Evolutionary conservation across 2,329 filamentous ascomycete species (phyloP), one percentile per base, ranked within the genome.

Genomic region (Lachnum nothofagi): DNA sequence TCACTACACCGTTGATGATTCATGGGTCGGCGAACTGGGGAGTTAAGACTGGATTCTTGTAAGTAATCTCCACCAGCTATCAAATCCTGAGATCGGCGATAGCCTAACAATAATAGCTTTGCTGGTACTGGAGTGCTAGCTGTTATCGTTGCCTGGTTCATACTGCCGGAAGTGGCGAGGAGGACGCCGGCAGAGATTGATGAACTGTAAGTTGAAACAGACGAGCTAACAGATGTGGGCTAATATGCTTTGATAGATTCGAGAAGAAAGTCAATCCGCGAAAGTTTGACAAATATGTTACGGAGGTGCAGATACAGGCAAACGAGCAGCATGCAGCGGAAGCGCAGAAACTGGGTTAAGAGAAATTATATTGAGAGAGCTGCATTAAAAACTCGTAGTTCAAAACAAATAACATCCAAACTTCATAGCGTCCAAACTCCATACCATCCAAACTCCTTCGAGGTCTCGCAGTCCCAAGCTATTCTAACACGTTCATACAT

Each of bases 11-110:
- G 1, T 42, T 71, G 7, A 73, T 73, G 70, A 72, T 73, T 45
- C 71, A 72, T 35, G 67, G 64, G 0, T 49, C 51, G 1, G 46
- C 52, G 0, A 52, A 66, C n/a, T 73, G 71, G 70, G 70, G 70
- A 5, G 67, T 72, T 2, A 71, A 70, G 52, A 73, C 70, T 0
- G 71, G 70, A 0, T 72, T 72, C 44, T 73, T 73, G 70, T 69
- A 48, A 47, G 66, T 61, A 12, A 2, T 12, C 10, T 35, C 33
- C 5, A 6, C 20, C n/a, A 7, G 31, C 14, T 12, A 33, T 1
- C 12, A 5, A 33, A n/a, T 14, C 5, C 1, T 2, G 17, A 33
- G 5, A 10, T 16, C 17, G 14, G 17, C 14, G 31, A 12, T 33
- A 16, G 31, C 17, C n/a, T 42, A 27, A 7, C 24, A 22, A 17